phyloP scores from a whole-genome alignment of 2,329 filamentous ascomycete genomes.

The Colletotrichum liaoningense region DNA sequence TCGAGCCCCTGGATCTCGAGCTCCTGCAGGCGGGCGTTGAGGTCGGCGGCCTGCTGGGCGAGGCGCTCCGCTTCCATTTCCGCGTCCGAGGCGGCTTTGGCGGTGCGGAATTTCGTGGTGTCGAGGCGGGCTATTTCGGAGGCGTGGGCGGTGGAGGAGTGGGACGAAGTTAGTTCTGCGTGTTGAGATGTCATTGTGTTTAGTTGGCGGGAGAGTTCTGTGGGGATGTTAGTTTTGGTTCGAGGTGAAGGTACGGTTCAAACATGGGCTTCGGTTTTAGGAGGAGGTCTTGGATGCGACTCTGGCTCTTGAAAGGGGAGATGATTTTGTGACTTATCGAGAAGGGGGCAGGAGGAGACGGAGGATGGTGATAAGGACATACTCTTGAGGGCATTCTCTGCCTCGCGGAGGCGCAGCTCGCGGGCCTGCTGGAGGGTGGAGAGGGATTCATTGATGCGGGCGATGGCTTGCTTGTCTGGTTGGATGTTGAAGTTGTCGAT shows the following conservation, averaged over 20 bases:
- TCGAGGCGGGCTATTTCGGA: slow-evolving; percentile 87
- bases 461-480: slow-evolving; percentile 85
- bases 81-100: slow-evolving; percentile 89
- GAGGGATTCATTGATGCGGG: slow-evolving; percentile 86
- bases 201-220: slow-evolving; percentile 78
- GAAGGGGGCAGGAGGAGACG: slow-evolving; percentile 6
- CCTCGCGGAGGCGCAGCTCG: slow-evolving; percentile 78
- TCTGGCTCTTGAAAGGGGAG: neutral
- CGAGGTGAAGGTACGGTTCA: too few relatives aligned
- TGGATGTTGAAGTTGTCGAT: slow-evolving; percentile 95
- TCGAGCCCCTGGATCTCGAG: slow-evolving; percentile 90
- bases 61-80: slow-evolving; percentile 97
- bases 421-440: slow-evolving; percentile 87
- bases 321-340: slow-evolving; percentile 36
- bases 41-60: slow-evolving; percentile 78
- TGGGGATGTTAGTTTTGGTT: slow-evolving; percentile 27
- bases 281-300: too few relatives aligned
- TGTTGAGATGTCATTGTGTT: slow-evolving; percentile 81
- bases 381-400: slow-evolving; percentile 74
- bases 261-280: too few relatives aligned
- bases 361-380: slow-evolving; percentile 24
- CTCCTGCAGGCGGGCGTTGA: slow-evolving; percentile 81
- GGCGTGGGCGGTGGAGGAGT: slow-evolving; percentile 84
- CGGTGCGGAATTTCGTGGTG: slow-evolving; percentile 92
- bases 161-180: slow-evolving; percentile 77